Evolutionary conservation across 805 yeast species (phyloP), one percentile per base, ranked within the genome.

Genomic region (Grigorovia jiainica): DNA sequence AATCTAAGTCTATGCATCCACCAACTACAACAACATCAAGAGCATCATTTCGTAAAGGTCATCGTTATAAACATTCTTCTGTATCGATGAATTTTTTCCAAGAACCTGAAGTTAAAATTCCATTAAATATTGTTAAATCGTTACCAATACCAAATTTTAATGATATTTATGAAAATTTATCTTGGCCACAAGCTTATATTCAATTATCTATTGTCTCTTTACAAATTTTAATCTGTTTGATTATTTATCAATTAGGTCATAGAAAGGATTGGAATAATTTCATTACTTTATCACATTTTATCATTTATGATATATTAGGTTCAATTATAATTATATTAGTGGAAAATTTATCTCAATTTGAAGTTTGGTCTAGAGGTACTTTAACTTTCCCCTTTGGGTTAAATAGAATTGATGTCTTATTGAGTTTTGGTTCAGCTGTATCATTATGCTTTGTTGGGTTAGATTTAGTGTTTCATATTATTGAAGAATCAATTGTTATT

Each of bases 61-160:
- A 90, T 62, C 75, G 90, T 51, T 90, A 90, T 59, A 90, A 90
- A 59, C 97, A 90, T 61, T 87, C 97, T 3, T 87, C 96, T 7
- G 95, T 90, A 5, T 87, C 95, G 5, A 83, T 90, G 92, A 89
- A 90, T 60, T 73, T 90, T 58, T 90, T 92, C 59, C 95, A 86
- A 61, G 97, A 90, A 55, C 95, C 97, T 1, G 82, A 87, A 13
- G 76, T 70, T 33, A 70, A 79, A 30, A 79, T 82, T 4, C 82
- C 87, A 1, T 73, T 80, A 49, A 85, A 87, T 15, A 78, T 87
- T 7, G 96, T 96, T 1, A 80, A 75, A 19, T 63, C 75, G 1
- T 55, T 65, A 34, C 73, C 74, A 7, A 64, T 70, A 1, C 74
- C 73, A 1, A 64, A 70, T 34, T 53, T 73, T 13, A 57, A 57